phyloP scores from a whole-genome alignment of 1,139 yeast species.

The Cylindricascospora bacillispora region DNA sequence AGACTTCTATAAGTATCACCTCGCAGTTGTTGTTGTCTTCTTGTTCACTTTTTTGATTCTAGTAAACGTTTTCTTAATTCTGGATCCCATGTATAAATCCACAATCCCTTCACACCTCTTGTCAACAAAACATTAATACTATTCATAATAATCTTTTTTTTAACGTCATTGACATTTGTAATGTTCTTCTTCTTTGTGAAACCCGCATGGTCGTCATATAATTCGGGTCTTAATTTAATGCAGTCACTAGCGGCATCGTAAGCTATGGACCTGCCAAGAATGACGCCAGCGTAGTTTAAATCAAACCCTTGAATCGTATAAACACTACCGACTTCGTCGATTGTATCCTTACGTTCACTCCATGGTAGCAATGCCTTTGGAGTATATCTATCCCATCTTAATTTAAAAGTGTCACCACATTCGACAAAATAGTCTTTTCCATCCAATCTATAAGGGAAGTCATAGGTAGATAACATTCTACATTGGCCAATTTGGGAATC shows the following conservation, averaged over 20 bases:
- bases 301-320: conserved; percentile 35
- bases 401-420: conserved; percentile 30
- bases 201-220: conserved; percentile 33
- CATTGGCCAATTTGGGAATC: conserved; percentile 28
- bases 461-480: conserved; percentile 31
- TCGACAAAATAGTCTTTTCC: conserved; percentile 31
- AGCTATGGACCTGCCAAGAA: conserved; percentile 30
- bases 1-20: too few relatives aligned
- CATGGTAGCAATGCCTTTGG: conserved; percentile 30
- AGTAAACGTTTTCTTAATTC: conserved; percentile 25
- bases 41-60: conserved; percentile 5
- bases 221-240: conserved; percentile 24
- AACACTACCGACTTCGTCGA: conserved; percentile 34
- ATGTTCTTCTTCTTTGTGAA: conserved; percentile 30
- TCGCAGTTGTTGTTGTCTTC: too few relatives aligned
- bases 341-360: conserved; percentile 32
- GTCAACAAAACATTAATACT: conserved; percentile 31
- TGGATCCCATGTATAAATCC: conserved; percentile 30
- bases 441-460: conserved; percentile 32
- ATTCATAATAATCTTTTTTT: conserved; percentile 29
- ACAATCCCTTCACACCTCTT: conserved; percentile 31
- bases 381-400: conserved; percentile 32
- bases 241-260: conserved; percentile 26
- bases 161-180: conserved; percentile 25
- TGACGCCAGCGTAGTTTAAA: conserved; percentile 32